Conservation (phyloP, 306 rosid species). For the Fagus sylvatica region DNA sequence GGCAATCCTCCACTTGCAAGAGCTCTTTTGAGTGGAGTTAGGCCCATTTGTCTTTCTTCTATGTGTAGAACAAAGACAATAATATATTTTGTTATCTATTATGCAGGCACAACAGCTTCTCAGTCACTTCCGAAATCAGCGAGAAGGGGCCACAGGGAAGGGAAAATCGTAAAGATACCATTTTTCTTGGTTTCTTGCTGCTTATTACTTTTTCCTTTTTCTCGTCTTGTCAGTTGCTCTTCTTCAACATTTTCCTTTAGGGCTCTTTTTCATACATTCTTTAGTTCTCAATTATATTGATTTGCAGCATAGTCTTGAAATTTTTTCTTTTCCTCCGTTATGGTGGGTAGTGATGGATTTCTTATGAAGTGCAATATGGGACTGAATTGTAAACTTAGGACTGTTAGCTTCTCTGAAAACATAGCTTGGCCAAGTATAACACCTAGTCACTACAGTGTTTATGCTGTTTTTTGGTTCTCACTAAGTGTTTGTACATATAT, state of each 20-base stretch:
- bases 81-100: neutral
- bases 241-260: conserved; percentile 12
- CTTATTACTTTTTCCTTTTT: conserved; percentile 14
- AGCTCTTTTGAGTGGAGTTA: too few species aligned
- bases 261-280: conserved; percentile 42
- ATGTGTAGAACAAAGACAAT: conserved; percentile 8
- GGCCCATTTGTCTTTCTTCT: too few species aligned
- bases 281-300: conserved; percentile 34
- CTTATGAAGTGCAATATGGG: conserved; percentile 24
- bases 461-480: conserved; percentile 12
- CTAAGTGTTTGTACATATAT: conserved; percentile 35
- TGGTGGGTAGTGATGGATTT: conserved; percentile 26
- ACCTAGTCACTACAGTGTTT: conserved; percentile 13
- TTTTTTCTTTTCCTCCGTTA: conserved; percentile 6
- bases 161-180: conserved; percentile 55
- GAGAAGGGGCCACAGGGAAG: conserved; percentile 65
- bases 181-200: conserved; percentile 30
- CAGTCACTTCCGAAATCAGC: conserved; percentile 80
- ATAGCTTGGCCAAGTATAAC: conserved; percentile 25
- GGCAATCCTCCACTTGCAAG: too few species aligned
- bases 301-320: conserved; percentile 16
- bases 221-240: conserved; percentile 15
- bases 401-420: conserved; percentile 17
- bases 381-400: conserved; percentile 29
- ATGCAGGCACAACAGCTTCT: conserved; percentile 95